Conservation (phyloP, 345 rosid genomes). For the Salix viminalis region DNA sequence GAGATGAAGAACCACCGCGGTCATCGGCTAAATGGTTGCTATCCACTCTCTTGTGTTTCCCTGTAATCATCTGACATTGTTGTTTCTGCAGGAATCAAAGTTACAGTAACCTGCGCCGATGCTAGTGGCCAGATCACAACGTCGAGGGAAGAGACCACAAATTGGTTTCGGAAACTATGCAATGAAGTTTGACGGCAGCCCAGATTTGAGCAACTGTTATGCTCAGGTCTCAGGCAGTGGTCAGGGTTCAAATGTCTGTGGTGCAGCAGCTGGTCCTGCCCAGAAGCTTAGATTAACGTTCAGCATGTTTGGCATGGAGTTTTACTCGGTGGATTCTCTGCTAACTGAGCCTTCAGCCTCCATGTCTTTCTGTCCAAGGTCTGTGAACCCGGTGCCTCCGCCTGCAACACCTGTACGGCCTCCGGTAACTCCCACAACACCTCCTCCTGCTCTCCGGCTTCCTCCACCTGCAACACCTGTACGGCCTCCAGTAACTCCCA, state of each 20-base stretch:
- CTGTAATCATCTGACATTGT: neutral
- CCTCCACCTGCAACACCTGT: conserved; percentile 36
- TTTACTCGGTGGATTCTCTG: conserved; percentile 52
- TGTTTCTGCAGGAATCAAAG: conserved; percentile 52
- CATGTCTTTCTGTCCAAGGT: conserved; percentile 53
- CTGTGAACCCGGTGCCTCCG: conserved; percentile 21
- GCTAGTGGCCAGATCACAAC: conserved; percentile 49
- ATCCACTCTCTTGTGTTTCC: neutral
- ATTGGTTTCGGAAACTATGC: conserved; percentile 62
- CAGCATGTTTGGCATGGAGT: conserved; percentile 50
- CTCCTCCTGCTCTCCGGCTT: conserved; percentile 43
- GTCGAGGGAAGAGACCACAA: conserved; percentile 71
- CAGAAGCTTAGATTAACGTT: conserved; percentile 49
- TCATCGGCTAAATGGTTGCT: neutral
- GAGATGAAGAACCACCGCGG: neutral
- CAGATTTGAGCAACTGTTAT: conserved; percentile 66
- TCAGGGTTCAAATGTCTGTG: conserved; percentile 42
- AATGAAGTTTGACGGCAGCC: conserved; percentile 68
- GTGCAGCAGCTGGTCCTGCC: conserved; percentile 56
- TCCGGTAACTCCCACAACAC: no score
- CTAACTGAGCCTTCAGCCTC: conserved; percentile 68
- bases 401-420: conserved; percentile 17
- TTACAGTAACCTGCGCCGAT: conserved; percentile 53
- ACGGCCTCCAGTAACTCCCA: no score
- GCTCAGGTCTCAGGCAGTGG: conserved; percentile 55